These are phyloP conservation scores for Penicillium carneum DNA, from an alignment of 2,329 filamentous ascomycete species.

Conservation along the genomic window DNA sequence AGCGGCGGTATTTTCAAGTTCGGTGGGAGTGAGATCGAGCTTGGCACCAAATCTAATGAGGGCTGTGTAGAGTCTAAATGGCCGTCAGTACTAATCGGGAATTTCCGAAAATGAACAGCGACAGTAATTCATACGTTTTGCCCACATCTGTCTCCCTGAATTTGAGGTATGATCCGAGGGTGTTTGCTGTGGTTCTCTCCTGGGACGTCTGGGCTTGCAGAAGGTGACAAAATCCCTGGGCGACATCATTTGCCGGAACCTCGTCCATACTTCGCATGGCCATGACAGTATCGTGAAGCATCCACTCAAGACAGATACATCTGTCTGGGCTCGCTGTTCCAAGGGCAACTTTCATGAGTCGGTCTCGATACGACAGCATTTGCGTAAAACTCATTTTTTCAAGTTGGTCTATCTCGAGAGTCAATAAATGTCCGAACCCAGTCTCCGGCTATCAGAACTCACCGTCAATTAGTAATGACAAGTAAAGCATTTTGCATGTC, in stretches of 20 bases:
- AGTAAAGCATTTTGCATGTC: conserved; percentile 29
- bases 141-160: conserved; percentile 28
- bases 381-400: conserved; percentile 30
- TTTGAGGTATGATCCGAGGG: conserved; percentile 29
- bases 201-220: conserved; percentile 26
- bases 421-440: conserved; percentile 3
- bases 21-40: conserved; percentile 16
- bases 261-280: conserved; percentile 25
- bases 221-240: conserved; percentile 29
- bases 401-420: conserved; percentile 24
- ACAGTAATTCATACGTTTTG: conserved; percentile 18
- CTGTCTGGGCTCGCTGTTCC: conserved; percentile 18
- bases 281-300: conserved; percentile 28
- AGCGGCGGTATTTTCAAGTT: conserved; percentile 15
- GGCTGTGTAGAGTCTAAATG: conserved; percentile 26
- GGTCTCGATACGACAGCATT: conserved; percentile 27
- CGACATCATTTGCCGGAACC: conserved; percentile 17
- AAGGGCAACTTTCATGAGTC: conserved; percentile 20
- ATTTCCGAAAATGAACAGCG: background rate
- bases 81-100: background rate
- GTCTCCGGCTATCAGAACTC: background rate
- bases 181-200: conserved; percentile 20
- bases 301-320: conserved; percentile 24
- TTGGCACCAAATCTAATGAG: conserved; percentile 32
- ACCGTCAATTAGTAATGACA: conserved; percentile 31